Evolutionary conservation across 352 stramenopile genomes (phyloP).

Genomic region (Pythium folliculosum): DNA sequence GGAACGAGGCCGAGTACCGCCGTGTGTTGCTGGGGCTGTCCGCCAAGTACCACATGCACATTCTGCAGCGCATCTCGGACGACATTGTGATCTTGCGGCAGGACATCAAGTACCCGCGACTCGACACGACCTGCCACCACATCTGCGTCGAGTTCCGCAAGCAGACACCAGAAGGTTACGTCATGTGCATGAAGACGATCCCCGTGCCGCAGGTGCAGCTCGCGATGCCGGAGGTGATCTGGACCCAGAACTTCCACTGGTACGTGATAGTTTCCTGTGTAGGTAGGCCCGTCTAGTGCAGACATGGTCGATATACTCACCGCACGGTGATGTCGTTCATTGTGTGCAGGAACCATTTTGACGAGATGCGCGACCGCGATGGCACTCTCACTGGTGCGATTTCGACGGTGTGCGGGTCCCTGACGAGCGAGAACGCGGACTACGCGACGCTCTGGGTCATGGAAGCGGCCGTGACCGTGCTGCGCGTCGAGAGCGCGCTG

Average conservation of each 20-base stretch:
- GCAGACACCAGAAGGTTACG: constrained; percentile 5
- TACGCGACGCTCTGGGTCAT: constrained; percentile 28
- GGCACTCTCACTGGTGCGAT: constrained; percentile 13
- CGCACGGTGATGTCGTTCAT: neutral
- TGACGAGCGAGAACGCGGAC: constrained; percentile 25
- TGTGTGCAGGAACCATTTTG: constrained; percentile 18
- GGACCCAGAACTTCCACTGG: constrained; percentile 30
- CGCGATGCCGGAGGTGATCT: constrained; percentile 26
- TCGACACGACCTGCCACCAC: constrained; percentile 24
- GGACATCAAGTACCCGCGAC: constrained; percentile 29
- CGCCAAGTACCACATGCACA: constrained; percentile 28
- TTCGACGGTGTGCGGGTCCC: constrained; percentile 14
- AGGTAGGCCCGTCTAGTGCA: neutral
- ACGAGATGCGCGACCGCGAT: constrained; percentile 16
- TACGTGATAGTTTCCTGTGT: constrained; percentile 4
- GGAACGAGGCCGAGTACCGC: constrained; percentile 21
- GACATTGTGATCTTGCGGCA: constrained; percentile 29
- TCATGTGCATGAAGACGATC: constrained; percentile 28
- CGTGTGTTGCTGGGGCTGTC: constrained; percentile 21
- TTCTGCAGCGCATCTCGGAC: constrained; percentile 28
- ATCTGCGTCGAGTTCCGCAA: constrained; percentile 26
- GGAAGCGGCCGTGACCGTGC: constrained; percentile 24
- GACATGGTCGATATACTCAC: too few species aligned
- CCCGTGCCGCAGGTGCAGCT: constrained; percentile 22
- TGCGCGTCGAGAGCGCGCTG: constrained; percentile 25